These are phyloP conservation scores for Serendipita sp. DNA, from an alignment of 768 basidiomycete genomes.

Conservation along the genomic window DNA sequence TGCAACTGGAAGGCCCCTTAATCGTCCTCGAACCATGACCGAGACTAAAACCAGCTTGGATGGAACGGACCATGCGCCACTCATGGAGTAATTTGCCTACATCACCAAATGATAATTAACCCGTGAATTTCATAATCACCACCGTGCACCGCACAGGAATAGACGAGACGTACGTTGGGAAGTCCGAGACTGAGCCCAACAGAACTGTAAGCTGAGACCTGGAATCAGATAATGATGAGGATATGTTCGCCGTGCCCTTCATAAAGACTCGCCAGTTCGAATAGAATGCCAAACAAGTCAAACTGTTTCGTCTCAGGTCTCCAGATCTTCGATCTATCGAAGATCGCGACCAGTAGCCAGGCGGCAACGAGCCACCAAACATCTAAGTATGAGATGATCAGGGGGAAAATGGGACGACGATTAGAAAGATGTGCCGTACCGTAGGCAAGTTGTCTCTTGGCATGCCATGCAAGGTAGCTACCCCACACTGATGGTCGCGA, in stretches of 20 bases:
- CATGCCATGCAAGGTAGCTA: constrained; percentile 65
- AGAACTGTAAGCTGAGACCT: constrained; percentile 59
- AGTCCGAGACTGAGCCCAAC: constrained; percentile 83
- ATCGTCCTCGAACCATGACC: constrained; percentile 90
- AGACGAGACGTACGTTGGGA: constrained; percentile 43
- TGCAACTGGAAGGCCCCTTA: constrained; percentile 74
- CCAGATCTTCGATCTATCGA: neutral
- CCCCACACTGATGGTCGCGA: constrained; percentile 50
- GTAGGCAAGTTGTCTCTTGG: constrained; percentile 77
- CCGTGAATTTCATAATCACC: too few relatives aligned
- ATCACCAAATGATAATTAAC: constrained; percentile 12
- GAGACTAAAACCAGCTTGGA: constrained; percentile 76
- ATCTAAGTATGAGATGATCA: constrained; percentile 24
- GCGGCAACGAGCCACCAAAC: constrained; percentile 92
- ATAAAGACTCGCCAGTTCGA: constrained; percentile 44
- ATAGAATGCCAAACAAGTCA: constrained; percentile 28
- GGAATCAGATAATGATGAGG: neutral
- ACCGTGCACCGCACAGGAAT: neutral
- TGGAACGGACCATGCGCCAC: constrained; percentile 58
- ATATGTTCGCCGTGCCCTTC: neutral
- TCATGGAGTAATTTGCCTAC: constrained; percentile 68
- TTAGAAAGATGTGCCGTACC: neutral
- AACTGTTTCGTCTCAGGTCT: constrained; percentile 4
- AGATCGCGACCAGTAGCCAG: constrained; percentile 38
- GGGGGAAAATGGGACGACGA: neutral